Evolutionary conservation across 805 yeast species (phyloP).

Genomic region (Candida mattraensis): DNA sequence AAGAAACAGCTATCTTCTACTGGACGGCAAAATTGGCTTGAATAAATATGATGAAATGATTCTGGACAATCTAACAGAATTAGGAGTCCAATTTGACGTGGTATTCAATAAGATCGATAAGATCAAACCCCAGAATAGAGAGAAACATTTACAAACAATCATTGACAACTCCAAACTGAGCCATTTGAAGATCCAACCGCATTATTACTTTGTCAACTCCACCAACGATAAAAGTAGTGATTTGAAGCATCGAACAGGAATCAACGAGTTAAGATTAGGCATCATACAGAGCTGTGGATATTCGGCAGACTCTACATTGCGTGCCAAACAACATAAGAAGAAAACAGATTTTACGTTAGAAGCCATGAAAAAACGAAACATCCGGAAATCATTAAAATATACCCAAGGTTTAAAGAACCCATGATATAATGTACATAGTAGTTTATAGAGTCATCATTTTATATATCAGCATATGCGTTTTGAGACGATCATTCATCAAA

Average conservation of each 20-base stretch:
- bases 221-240: conserved; percentile 28
- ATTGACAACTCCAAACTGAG: conserved; percentile 39
- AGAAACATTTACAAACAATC: conserved; percentile 38
- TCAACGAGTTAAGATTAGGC: conserved; percentile 49
- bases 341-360: conserved; percentile 11
- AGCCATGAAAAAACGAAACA: conserved; percentile 15
- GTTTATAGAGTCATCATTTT: background rate
- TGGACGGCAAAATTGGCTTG: conserved; percentile 62
- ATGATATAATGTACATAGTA: conserved; percentile 1
- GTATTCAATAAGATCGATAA: conserved; percentile 78
- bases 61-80: conserved; percentile 45
- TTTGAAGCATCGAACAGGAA: conserved; percentile 44
- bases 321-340: conserved; percentile 14
- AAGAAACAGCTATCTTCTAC: conserved; percentile 56
- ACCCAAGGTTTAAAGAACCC: conserved; percentile 6
- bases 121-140: conserved; percentile 34
- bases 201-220: conserved; percentile 53
- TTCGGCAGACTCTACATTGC: conserved; percentile 8
- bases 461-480: background rate
- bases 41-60: conserved; percentile 55
- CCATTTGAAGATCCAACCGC: conserved; percentile 43
- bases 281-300: conserved; percentile 56
- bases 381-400: conserved; percentile 12
- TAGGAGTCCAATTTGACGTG: conserved; percentile 70
- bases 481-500: conserved; percentile 29